Conservation (phyloP, 1,284 basidiomycete species). For the Irpex sp. region DNA sequence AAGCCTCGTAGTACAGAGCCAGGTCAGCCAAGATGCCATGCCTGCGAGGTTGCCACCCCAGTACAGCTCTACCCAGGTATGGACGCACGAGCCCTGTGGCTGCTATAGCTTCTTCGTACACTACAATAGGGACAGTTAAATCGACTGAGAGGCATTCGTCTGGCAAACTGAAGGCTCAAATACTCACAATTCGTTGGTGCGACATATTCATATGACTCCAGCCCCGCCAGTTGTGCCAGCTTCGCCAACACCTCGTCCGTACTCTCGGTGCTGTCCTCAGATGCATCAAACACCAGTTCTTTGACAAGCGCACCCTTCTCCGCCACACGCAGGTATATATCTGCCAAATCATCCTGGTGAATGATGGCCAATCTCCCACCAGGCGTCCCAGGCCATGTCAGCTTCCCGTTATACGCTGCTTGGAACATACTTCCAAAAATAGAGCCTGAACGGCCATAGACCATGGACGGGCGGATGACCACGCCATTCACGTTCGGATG, state of each 20-base stretch:
- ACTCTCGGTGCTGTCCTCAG: slow-evolving; percentile 43
- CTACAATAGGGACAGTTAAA: slow-evolving; percentile 9
- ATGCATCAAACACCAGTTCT: slow-evolving; percentile 43
- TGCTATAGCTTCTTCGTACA: slow-evolving; percentile 31
- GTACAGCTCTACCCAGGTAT: slow-evolving; percentile 39
- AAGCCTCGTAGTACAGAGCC: slow-evolving; percentile 40
- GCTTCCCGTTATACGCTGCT: slow-evolving; percentile 31
- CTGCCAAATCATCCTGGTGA: slow-evolving; percentile 50
- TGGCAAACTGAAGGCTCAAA: slow-evolving; percentile 8
- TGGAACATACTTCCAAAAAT: slow-evolving; percentile 37
- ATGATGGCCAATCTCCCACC: slow-evolving; percentile 41
- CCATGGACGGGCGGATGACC: slow-evolving; percentile 44
- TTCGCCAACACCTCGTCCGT: slow-evolving; percentile 41
- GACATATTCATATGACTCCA: slow-evolving; percentile 28
- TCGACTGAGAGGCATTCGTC: not conserved
- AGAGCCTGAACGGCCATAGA: slow-evolving; percentile 47
- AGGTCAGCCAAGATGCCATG: slow-evolving; percentile 43
- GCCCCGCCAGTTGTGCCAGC: slow-evolving; percentile 39
- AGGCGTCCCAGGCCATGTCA: slow-evolving; percentile 36
- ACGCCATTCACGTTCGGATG: slow-evolving; percentile 40
- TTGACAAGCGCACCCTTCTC: slow-evolving; percentile 37
- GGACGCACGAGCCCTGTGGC: slow-evolving; percentile 35
- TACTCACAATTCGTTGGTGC: slow-evolving; percentile 34
- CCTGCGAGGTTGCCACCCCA: slow-evolving; percentile 46
- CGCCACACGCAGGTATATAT: slow-evolving; percentile 40